Evolutionary conservation across 176 grass and related monocot genomes (phyloP).

Genomic region (Chrysopogon serrulatus): DNA sequence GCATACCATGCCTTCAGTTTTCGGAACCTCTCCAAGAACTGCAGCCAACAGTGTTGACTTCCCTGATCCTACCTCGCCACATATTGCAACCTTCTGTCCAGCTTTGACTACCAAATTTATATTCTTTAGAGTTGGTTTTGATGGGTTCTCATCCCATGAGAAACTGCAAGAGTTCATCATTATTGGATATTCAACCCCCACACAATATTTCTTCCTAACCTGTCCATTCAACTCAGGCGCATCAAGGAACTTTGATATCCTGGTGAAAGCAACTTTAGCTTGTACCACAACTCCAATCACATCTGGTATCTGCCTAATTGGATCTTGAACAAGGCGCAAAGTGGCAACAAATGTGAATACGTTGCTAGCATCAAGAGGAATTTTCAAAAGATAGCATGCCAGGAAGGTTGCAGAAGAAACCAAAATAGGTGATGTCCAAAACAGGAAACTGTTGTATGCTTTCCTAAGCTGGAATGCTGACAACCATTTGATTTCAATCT

Average conservation of each 20-base stretch:
- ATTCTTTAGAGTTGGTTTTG: constrained; percentile 61
- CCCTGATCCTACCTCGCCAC: constrained; percentile 93
- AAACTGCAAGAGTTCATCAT: constrained; percentile 57
- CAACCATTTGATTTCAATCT: constrained; percentile 75
- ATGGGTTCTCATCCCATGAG: constrained; percentile 73
- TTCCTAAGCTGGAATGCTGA: constrained; percentile 74
- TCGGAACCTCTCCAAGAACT: constrained; percentile 73
- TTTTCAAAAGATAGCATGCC: constrained; percentile 68
- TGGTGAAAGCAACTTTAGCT: constrained; percentile 82
- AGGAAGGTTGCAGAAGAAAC: constrained; percentile 84
- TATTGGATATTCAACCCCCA: constrained; percentile 34
- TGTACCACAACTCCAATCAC: constrained; percentile 84
- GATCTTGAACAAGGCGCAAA: constrained; percentile 76
- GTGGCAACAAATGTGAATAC: constrained; percentile 91
- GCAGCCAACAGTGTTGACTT: constrained; percentile 89
- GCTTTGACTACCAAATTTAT: constrained; percentile 59
- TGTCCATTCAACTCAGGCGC: constrained; percentile 64
- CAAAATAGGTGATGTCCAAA: constrained; percentile 89
- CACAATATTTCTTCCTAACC: constrained; percentile 21
- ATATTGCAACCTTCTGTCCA: constrained; percentile 86
- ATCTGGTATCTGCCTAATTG: constrained; percentile 74
- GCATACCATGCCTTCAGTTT: constrained; percentile 63
- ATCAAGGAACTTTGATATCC: constrained; percentile 73
- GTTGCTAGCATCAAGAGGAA: constrained; percentile 80
- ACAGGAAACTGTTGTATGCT: constrained; percentile 82